Base-by-base conservation (phyloP, 805 yeast species). In the Wickerhamiella alocasiicola region DNA sequence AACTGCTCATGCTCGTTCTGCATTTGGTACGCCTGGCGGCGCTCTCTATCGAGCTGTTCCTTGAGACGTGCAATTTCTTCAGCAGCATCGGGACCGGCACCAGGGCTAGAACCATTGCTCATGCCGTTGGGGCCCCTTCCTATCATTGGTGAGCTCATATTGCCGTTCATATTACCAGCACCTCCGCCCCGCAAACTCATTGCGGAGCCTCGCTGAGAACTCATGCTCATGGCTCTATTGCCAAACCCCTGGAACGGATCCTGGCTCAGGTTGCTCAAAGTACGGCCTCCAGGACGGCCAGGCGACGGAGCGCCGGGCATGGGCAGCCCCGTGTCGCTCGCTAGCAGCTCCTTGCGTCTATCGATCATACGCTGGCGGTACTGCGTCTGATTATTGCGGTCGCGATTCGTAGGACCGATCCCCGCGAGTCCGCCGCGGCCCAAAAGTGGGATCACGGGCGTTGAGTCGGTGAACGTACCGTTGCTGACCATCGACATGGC, bases 371-470 rank as follows among this genome's bases (percentile, higher is more conserved):
- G 46, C 29, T 51, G 55, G 18, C 56, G 50, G 47, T 55, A 50
- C 45, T 51, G 42, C 28, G 47, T 50, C 30, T 40, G 41, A 12
- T 18, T 26, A 29, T 25, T 43, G n/a, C 17, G n/a, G 30, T 24
- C 24, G 15, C 41, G 12, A 26, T 21, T 31, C n/a, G n/a, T n/a
- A n/a, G n/a, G n/a, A n/a, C n/a, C n/a, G 29, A 23, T 20, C 9
- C 29, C 32, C 30, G 28, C 19, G 25, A 41, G 26, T 15, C 38
- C 43, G 20, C 32, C 37, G 5, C 51, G 39, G 16, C 51, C 50
- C 16, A 60, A 39, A 40, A 51, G 55, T 23, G 64, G 64, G 33
- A 60, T 57, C 28, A 59, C 46, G 16, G 64, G 64, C 20, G 63
- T 53, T 6, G 64, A 52, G 44, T 60, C 63, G n/a, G n/a, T n/a